Base-by-base conservation (phyloP, 495 filamentous ascomycete species). In the Clavariopsis aquatica region DNA sequence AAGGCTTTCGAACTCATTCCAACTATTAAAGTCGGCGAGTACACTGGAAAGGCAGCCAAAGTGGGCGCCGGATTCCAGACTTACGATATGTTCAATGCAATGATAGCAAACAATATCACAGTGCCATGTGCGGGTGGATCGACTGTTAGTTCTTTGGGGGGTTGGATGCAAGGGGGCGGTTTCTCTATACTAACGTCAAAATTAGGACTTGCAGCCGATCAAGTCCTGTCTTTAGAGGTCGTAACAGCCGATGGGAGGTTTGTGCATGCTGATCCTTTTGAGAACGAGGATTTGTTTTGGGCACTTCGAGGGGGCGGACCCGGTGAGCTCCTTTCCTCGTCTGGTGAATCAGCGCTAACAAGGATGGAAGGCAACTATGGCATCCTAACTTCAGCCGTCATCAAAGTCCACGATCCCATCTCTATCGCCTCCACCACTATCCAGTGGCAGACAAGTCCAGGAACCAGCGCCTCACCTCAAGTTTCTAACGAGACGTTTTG, bases 1-100 rank as follows among this genome's bases (percentile, higher is more conserved):
- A 82, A 83, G 67, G 72, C 76, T 29, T 75, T 79, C 24, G 41
- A 80, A 26, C 78, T 79, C 55, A 61, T 80, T 28, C 65, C 72
- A 52, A 56, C 68, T 17, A 74, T 73, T 7, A 69, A 67, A 19
- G 68, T 71, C 29, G 69, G 59, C n/a, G 17, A 65, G 27, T 69
- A 69, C 29, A 22, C 26, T 2, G 66, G 66, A 6, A 49, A 49
- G 28, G 66, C 66, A 8, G 66, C 52, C 28, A 49, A 46, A 54
- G 56, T 65, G n/a, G 62, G 49, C n/a, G 51, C 52, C 6, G 61
- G 26, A n/a, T 0, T 65, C 23, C 12, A 29, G 61, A 36, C 47
- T 19, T 69, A 31, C 29, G 61, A 69, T 9, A 53, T 69, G 24
- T 27, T 49, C 23, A 46, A 36, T 2, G 31, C 56, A 24, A 65